Evolutionary conservation across 495 filamentous ascomycete genomes (phyloP).

Genomic region (Astrothelium macrocarpum): DNA sequence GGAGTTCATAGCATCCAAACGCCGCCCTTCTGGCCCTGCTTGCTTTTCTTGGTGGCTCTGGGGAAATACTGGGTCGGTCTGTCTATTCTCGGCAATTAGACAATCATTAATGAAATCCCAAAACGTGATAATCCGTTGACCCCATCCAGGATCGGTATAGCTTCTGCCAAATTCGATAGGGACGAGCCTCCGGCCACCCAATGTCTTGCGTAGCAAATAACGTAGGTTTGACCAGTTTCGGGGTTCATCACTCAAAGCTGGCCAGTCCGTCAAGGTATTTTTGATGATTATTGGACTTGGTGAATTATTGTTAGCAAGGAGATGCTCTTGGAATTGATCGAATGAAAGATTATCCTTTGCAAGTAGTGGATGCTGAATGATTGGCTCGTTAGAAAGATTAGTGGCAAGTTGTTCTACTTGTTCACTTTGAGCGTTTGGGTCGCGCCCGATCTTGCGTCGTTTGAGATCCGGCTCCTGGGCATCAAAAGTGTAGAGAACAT

Average conservation of each 20-base stretch:
- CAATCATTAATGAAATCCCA: conserved; percentile 57
- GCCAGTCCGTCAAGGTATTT: conserved; percentile 59
- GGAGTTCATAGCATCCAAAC: background rate
- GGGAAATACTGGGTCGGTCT: background rate
- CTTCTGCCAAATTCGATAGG: conserved; percentile 83
- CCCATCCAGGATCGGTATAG: conserved; percentile 83
- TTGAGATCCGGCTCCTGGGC: background rate
- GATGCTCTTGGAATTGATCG: conserved; percentile 40
- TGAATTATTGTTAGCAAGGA: conserved; percentile 30
- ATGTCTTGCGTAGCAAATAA: conserved; percentile 68
- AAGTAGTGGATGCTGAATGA: background rate
- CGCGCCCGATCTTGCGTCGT: background rate
- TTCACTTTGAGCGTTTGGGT: background rate
- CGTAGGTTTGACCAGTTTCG: conserved; percentile 60
- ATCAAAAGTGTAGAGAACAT: conserved; percentile 12
- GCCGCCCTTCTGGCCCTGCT: background rate
- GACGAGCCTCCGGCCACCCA: conserved; percentile 67
- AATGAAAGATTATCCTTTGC: background rate
- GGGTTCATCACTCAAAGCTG: conserved; percentile 48
- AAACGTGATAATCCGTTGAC: conserved; percentile 72
- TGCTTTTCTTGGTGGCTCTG: background rate
- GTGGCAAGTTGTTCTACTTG: background rate
- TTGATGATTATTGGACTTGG: conserved; percentile 63
- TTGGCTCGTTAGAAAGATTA: background rate
- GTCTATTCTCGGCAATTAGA: conserved; percentile 30